Evolutionary conservation across 2,329 filamentous ascomycete genomes (phyloP).

Genomic region (Fusarium brachygibbosum): DNA sequence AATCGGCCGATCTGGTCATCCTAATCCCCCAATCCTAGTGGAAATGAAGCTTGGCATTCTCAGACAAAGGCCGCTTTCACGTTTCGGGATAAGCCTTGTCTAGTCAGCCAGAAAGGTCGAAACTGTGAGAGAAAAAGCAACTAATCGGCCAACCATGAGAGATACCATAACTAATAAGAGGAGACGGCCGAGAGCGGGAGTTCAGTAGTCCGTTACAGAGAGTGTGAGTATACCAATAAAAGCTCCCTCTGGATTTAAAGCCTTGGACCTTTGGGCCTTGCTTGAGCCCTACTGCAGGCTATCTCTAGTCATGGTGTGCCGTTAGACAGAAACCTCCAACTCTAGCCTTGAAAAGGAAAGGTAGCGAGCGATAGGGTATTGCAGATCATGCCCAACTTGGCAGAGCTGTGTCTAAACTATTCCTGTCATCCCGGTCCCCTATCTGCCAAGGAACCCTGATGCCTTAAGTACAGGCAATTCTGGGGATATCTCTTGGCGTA

Average conservation of each 20-base stretch:
- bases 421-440: slow-evolving; percentile 32
- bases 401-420: slow-evolving; percentile 30
- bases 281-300: slow-evolving; percentile 19
- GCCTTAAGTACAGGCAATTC: slow-evolving; percentile 36
- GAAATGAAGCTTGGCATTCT: slow-evolving; percentile 46
- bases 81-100: slow-evolving; percentile 34
- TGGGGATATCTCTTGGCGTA: slow-evolving; percentile 50
- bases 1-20: slow-evolving; percentile 46
- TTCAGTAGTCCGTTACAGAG: not conserved
- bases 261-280: not conserved
- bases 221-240: not conserved
- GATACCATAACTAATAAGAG: slow-evolving; percentile 18
- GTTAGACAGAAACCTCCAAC: slow-evolving; percentile 24
- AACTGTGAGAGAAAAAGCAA: slow-evolving; percentile 21
- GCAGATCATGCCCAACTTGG: slow-evolving; percentile 47
- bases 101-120: slow-evolving; percentile 1
- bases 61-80: slow-evolving; percentile 31
- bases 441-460: slow-evolving; percentile 33
- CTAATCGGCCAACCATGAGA: not conserved
- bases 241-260: slow-evolving; percentile 12
- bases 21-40: slow-evolving; percentile 23
- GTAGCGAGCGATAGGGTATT: slow-evolving; percentile 31
- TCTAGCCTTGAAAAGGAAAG: slow-evolving; percentile 30
- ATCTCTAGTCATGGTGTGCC: slow-evolving; percentile 32
- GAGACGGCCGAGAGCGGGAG: slow-evolving; percentile 14